Evolutionary conservation across 148 eudicot genomes (phyloP), one percentile per base, ranked within the genome.

Genomic region (Persicaria maculosa): DNA sequence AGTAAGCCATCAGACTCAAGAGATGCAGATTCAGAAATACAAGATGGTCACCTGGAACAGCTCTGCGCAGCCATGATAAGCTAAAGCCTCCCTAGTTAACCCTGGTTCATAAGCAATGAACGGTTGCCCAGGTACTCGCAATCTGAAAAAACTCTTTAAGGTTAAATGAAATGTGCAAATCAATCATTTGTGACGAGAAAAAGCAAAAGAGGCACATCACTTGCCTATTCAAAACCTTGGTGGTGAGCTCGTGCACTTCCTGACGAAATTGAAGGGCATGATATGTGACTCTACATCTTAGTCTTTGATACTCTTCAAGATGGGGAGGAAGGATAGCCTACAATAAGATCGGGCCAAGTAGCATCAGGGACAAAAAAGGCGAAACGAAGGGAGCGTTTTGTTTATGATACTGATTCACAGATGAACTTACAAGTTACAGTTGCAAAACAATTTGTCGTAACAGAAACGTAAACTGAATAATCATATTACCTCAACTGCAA

Each of bases 71-170:
- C 97, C 98, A 79, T 88, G 82, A 83, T 85, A 94, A 74, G 98
- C 98, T 76, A 91, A 85, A 50, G 97, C 88, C 16, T 94, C 98
- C 76, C 97, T 88, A n/a, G 96, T 89, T 89, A 94, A 81, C 75
- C 97, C 98, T 4, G 93, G 95, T 44, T 94, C 95, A 79, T 91
- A 94, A 31, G 95, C 97, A 73, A 94, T 90, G 72, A 89, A 91
- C 17, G 97, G 98, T 76, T 86, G 80, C 22, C 91, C 85, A 7
- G 90, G 79, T 72, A 86, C 85, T 76, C 88, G 83, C 77, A 94
- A 81, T 78, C 97, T 89, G 81, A 19, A 75, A 54, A 53, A 47
- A 50, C 22, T n/a, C 58, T 6, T 6, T 15, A 48, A 10, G 9
- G 36, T 15, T 46, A 47, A 48, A 71, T 45, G 10, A 71, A 45